Conservation (phyloP, 129 eudicot species). For the Helianthus tuberosus region DNA sequence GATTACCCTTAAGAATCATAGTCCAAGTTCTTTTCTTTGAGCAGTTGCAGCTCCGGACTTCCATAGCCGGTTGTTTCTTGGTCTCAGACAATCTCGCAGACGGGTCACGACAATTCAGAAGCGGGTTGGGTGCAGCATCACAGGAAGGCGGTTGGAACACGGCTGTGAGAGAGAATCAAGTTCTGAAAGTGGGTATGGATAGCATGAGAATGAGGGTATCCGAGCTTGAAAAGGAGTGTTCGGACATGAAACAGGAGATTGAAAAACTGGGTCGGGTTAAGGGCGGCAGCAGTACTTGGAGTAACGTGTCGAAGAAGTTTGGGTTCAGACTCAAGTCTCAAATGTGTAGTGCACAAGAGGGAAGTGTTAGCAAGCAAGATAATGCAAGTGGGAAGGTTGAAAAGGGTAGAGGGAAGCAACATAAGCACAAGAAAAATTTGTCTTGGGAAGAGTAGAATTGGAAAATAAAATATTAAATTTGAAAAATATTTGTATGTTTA, state of each 20-base stretch:
- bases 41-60: conserved; percentile 85
- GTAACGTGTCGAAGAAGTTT: conserved; percentile 75
- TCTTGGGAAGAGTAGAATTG: conserved; percentile 38
- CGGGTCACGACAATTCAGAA: conserved; percentile 78
- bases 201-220: conserved; percentile 91
- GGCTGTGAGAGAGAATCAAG: conserved; percentile 90
- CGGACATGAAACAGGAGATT: conserved; percentile 84
- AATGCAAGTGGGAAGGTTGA: conserved; percentile 53
- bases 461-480: conserved; percentile 15
- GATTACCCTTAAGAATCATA: conserved; percentile 77
- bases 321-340: conserved; percentile 86
- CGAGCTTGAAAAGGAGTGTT: conserved; percentile 96
- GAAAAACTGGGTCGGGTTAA: conserved; percentile 71
- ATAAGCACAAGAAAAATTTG: conserved; percentile 63
- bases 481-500: conserved; percentile 19
- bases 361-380: conserved; percentile 74
- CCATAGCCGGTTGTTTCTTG: conserved; percentile 93
- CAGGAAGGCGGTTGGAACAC: conserved; percentile 84
- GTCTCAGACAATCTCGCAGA: conserved; percentile 83
- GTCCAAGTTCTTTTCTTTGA: conserved; percentile 98
- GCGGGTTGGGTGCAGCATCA: conserved; percentile 58
- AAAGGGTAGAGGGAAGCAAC: conserved; percentile 55
- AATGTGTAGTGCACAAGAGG: conserved; percentile 98
- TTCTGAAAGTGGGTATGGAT: conserved; percentile 94
- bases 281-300: conserved; percentile 63